Base-by-base conservation (phyloP, 345 rosid genomes). In the Orychophragmus violaceus region DNA sequence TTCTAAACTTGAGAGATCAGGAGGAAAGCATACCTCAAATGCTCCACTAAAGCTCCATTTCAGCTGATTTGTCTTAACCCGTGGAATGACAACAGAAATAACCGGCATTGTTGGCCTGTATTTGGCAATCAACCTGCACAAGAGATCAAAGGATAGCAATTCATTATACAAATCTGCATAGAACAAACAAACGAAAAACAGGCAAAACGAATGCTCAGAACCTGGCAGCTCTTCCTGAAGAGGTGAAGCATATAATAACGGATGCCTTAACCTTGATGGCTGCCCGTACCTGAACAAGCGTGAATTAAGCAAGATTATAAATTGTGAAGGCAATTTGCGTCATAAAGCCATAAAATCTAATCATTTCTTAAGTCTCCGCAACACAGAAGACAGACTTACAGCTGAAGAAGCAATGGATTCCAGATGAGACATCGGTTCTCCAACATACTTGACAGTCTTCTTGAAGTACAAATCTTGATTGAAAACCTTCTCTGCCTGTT, bases 71-170 rank as follows among this genome's bases (percentile, higher is more conserved):
- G 96, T 94, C 85, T 91, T 94, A 44, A 94, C 95, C 2, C 97
- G 87, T 0, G 99, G 97, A 75, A 94, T 91, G 66, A 94, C 97
- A 71, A 94, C 99, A 22, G 99, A 94, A 10, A 94, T 74, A 74
- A 88, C 99, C 1, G 99, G 99, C 99, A 94, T 94, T 49, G 96
- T 82, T 50, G 99, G 99, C 82, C 97, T 89, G 69, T 94, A 94
- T 77, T 94, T 94, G 30, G 97, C 93, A 56, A 94, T 94, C 87
- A 94, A 84, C 68, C 99, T 94, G 91, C 74, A 78, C 1, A n/a
- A 12, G n/a, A 53, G 18, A 70, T 37, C 27, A 35, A 69, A 48
- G 11, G 9, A 32, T 19, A 55, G 45, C 23, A 46, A 3, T 14
- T 48, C 11, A 46, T 55, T 5, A 51, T 46, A 64, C 22, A 36